Conservation (phyloP, 805 yeast genomes). For the Ogataea dorogensis region DNA sequence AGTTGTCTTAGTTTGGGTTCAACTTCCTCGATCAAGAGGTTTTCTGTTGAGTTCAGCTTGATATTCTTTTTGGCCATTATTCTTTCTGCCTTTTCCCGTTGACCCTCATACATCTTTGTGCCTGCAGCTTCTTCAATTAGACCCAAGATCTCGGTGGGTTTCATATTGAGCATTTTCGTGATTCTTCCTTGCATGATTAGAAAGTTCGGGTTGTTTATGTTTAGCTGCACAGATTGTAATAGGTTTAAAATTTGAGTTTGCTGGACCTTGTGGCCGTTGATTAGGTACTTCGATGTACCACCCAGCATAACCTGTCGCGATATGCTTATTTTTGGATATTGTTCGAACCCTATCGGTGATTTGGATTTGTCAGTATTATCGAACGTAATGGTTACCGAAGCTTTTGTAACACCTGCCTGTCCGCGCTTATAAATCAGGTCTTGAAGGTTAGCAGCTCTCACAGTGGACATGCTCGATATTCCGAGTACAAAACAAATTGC, state of each 20-base stretch:
- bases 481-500: conserved; percentile 99
- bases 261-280: conserved; percentile 95
- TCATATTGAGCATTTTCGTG: conserved; percentile 96
- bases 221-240: conserved; percentile 92
- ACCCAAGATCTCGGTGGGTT: conserved; percentile 83
- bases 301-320: conserved; percentile 90
- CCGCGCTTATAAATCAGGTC: conserved; percentile 96
- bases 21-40: conserved; percentile 77
- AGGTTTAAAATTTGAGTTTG: conserved; percentile 87
- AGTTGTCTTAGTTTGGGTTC: conserved; percentile 86
- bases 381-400: conserved; percentile 93
- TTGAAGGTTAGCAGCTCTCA: conserved; percentile 88
- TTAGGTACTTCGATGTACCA: conserved; percentile 86
- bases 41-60: conserved; percentile 74
- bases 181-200: conserved; percentile 98
- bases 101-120: conserved; percentile 90
- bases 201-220: conserved; percentile 95
- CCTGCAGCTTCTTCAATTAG: conserved; percentile 98
- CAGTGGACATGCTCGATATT: conserved; percentile 90
- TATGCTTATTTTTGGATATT: conserved; percentile 74
- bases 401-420: conserved; percentile 97
- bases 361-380: conserved; percentile 75
- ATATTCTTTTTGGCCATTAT: conserved; percentile 90
- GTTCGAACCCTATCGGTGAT: conserved; percentile 87
- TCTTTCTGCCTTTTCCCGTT: conserved; percentile 86